Percentiles rank a stretch among this genome's conserved stretches.
Evolutionary conservation across 169 alveolate genomes (phyloP).

Genomic region (Amoebophrya sp.): DNA sequence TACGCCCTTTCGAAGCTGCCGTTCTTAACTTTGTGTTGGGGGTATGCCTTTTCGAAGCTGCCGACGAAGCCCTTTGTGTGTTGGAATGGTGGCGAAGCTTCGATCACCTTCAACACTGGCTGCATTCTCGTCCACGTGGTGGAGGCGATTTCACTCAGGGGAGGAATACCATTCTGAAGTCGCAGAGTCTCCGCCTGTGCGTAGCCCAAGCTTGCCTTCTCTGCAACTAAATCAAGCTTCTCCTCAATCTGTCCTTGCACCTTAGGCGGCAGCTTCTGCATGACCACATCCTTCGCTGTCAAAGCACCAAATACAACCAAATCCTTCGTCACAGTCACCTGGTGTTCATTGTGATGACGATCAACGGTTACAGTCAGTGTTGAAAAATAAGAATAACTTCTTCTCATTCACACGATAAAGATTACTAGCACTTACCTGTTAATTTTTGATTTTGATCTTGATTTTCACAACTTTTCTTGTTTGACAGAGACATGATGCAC

Average conservation of each 20-base stretch:
- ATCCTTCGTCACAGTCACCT: neutral
- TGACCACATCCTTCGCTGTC: neutral
- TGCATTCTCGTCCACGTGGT: neutral
- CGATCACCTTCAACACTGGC: neutral
- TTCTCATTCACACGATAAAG: too few relatives aligned
- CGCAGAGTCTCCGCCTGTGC: neutral
- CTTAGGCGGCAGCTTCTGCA: neutral
- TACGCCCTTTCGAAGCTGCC: too few relatives aligned
- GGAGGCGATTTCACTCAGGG: neutral
- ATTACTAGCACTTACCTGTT: too few relatives aligned
- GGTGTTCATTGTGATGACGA: too few relatives aligned
- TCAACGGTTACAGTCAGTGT: too few relatives aligned
- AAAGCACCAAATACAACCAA: neutral
- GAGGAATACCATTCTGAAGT: neutral
- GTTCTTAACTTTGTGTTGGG: neutral
- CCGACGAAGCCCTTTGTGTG: neutral
- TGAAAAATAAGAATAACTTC: neutral
- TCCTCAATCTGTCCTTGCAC: neutral
- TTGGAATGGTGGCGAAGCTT: neutral
- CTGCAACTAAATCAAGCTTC: neutral
- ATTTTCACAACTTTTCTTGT: too few relatives aligned
- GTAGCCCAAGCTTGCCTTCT: neutral
- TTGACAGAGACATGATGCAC: too few relatives aligned
- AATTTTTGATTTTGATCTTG: too few relatives aligned
- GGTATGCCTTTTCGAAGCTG: neutral